Evolutionary conservation across 208 protist genomes (phyloP), one percentile per base, ranked within the genome.

Genomic region (Novymonas esmeraldas): DNA sequence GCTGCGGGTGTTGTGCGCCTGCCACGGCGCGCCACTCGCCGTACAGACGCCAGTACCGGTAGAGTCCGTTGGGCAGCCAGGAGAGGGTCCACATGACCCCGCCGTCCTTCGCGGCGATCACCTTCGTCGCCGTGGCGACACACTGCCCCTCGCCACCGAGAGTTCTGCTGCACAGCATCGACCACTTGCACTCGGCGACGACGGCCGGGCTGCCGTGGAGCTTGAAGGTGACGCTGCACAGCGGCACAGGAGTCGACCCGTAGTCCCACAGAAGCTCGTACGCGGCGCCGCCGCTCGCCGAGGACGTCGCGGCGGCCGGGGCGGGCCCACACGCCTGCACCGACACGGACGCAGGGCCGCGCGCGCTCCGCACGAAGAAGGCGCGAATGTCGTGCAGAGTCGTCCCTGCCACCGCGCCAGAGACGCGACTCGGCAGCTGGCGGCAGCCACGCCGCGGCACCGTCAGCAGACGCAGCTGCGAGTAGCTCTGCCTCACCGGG

Each of bases 221-320:
- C 11, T 42, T 48, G 48, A 76, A 69, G 31, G 52, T 18, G 22
- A 76, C 26, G 31, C 70, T 46, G 70, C 44, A 69, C 54, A 76
- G 28, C 13, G 59, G 42, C 14, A 59, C 31, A 34, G 65, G 22
- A 3, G 61, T 29, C 7, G 65, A 44, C 3, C 70, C 70, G 34
- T 70, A 76, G 46, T 76, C 70, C 70, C 70, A 76, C n/a, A 69
- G 38, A 0, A 76, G 70, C 48, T 76, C 70, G 41, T 76, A 76
- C n/a, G 29, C 31, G 20, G 24, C 28, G 9, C 50, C 9, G 36
- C 11, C 51, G 28, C 10, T 10, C 4, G 16, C 22, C 3, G 26
- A 0, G 18, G 20, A 16, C 13, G 13, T 6, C 13, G 13, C 28
- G 2, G 6, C 16, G 9, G n/a, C 14, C 5, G 44, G 14, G 7